A percentile compares a stretch with the other conserved stretches of the same genome.
These are phyloP conservation scores for Mycena capillaripes DNA, from an alignment of 768 basidiomycete genomes.

Conservation along the genomic window DNA sequence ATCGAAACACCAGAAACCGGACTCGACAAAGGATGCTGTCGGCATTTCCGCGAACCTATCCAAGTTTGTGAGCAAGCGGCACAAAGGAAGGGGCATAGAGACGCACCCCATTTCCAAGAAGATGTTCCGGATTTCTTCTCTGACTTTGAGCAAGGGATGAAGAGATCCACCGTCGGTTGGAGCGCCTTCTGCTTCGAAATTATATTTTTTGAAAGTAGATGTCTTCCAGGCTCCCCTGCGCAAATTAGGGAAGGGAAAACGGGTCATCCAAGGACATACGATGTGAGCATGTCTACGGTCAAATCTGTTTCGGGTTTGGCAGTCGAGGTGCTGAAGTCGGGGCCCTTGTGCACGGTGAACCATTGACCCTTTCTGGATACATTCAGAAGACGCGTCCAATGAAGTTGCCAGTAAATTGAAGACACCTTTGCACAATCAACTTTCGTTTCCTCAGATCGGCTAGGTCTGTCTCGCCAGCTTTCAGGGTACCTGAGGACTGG, in stretches of 20 bases:
- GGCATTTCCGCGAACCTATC: slow-evolving; percentile 98
- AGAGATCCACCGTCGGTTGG: slow-evolving; percentile 92
- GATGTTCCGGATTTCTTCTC: slow-evolving; percentile 97
- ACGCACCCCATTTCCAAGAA: slow-evolving; percentile 99
- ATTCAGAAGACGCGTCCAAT: slow-evolving; percentile 19
- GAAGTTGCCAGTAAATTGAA: background rate
- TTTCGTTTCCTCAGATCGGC: slow-evolving; percentile 95
- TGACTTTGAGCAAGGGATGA: slow-evolving; percentile 96
- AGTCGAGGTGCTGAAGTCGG: slow-evolving; percentile 89
- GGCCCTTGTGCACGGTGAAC: slow-evolving; percentile 91
- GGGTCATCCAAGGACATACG: slow-evolving; percentile 64
- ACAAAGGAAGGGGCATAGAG: background rate
- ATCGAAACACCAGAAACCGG: slow-evolving; percentile 99
- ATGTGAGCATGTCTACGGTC: slow-evolving; percentile 93
- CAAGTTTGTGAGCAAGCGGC: background rate
- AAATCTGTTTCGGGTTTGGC: slow-evolving; percentile 97
- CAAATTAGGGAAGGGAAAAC: slow-evolving; percentile 20
- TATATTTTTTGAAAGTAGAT: slow-evolving; percentile 96
- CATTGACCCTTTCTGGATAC: slow-evolving; percentile 89
- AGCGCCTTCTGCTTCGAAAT: slow-evolving; percentile 96
- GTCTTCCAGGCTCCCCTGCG: slow-evolving; percentile 94
- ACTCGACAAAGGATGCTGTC: slow-evolving; percentile 95
- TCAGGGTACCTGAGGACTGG: slow-evolving; percentile 77
- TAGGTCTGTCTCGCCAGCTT: slow-evolving; percentile 83
- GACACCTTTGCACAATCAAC: slow-evolving; percentile 84